Evolutionary conservation across 306 rosid genomes (phyloP).

Genomic region (Sechiopsis laciniata): DNA sequence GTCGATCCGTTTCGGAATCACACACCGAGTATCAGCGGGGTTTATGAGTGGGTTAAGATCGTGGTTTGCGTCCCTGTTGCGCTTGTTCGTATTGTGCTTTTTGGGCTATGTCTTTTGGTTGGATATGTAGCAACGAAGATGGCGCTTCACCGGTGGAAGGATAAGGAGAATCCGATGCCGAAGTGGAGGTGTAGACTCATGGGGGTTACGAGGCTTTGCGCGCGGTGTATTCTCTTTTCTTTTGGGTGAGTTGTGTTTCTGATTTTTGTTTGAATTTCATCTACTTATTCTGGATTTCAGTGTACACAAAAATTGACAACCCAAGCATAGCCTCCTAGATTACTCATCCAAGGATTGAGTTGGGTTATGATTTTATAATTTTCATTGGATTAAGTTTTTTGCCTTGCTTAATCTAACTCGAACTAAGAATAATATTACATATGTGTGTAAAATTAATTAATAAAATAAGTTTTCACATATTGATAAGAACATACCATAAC

Average conservation of each 20-base stretch:
- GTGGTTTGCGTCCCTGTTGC: conserved; percentile 53
- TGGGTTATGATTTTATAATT: too few relatives aligned
- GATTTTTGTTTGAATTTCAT: background rate
- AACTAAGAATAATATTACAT: too few relatives aligned
- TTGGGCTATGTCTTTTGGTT: conserved; percentile 47
- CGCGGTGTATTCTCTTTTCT: conserved; percentile 72
- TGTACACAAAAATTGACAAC: too few relatives aligned
- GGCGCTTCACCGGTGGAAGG: conserved; percentile 82
- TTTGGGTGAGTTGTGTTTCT: conserved; percentile 50
- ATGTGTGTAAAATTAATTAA: too few relatives aligned
- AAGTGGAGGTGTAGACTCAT: conserved; percentile 67
- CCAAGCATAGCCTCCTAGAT: too few relatives aligned
- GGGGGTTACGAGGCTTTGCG: conserved; percentile 76
- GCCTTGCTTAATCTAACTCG: too few relatives aligned
- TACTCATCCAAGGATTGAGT: too few relatives aligned
- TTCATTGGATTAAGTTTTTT: too few relatives aligned
- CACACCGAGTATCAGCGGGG: conserved; percentile 43
- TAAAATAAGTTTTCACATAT: too few relatives aligned
- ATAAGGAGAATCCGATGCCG: conserved; percentile 69
- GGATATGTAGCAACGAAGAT: conserved; percentile 66
- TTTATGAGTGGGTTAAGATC: conserved; percentile 66
- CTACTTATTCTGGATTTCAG: background rate
- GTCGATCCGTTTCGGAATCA: conserved; percentile 68
- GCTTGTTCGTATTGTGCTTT: conserved; percentile 44
- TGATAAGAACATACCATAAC: too few relatives aligned